A percentile compares a stretch with the other conserved stretches of the same genome.
Conservation (phyloP, 768 basidiomycete species). For the Boletus coccyginus region DNA sequence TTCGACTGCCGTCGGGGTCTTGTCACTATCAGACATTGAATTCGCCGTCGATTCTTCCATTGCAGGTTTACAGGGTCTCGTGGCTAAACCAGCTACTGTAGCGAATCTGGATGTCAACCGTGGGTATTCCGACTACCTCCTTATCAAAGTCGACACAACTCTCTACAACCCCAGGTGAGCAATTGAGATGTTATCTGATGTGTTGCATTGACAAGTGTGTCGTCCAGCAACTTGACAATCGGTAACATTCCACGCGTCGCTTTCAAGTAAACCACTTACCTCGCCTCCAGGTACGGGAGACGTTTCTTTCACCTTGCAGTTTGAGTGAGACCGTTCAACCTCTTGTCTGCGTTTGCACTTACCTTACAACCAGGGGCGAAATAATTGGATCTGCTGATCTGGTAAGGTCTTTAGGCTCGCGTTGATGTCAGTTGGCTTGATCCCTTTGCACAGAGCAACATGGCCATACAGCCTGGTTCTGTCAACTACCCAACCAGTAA, state of each 20-base stretch:
- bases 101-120: conserved; percentile 62
- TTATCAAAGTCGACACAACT: conserved; percentile 60
- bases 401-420: conserved; percentile 29
- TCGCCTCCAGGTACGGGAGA: conserved; percentile 57
- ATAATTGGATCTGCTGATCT: conserved; percentile 59
- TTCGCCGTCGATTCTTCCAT: conserved; percentile 61
- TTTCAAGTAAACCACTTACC: conserved; percentile 29
- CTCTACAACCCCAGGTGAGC: conserved; percentile 65
- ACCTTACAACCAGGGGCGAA: conserved; percentile 38
- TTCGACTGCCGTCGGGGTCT: conserved; percentile 61
- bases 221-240: conserved; percentile 36
- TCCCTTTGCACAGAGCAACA: conserved; percentile 38
- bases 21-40: conserved; percentile 53
- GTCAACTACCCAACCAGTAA: conserved; percentile 53
- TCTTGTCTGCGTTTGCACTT: not conserved
- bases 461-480: conserved; percentile 60
- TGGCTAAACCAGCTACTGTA: conserved; percentile 54
- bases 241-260: conserved; percentile 18
- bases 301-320: conserved; percentile 57
- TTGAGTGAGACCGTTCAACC: conserved; percentile 40
- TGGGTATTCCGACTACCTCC: conserved; percentile 62
- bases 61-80: conserved; percentile 62
- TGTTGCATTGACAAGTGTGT: not conserved
- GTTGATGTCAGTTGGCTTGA: not conserved
- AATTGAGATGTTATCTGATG: not conserved